Conservation (phyloP, 805 yeast species). For the Ogataea polymorpha region DNA sequence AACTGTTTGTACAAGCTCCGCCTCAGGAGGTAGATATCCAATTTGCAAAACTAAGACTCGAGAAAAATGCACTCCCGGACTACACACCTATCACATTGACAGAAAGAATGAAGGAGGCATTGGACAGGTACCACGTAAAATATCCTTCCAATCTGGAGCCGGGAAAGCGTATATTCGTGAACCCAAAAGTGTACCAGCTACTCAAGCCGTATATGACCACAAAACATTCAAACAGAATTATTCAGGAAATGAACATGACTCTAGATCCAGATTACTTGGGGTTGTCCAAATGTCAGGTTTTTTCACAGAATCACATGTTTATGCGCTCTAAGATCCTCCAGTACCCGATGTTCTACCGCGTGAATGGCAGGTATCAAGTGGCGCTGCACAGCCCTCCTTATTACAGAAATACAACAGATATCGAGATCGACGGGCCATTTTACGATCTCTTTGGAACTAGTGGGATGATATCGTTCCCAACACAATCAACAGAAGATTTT, state of each 20-base stretch:
- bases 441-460: slow-evolving; percentile 30
- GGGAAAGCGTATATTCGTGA: slow-evolving; percentile 7
- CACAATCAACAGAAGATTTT: slow-evolving; percentile 10
- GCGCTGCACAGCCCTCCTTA: slow-evolving; percentile 44
- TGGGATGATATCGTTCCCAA: slow-evolving; percentile 1
- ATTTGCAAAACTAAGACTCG: slow-evolving; percentile 10
- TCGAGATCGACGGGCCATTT: slow-evolving; percentile 33
- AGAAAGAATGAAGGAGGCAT: not conserved
- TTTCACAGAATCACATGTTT: not conserved
- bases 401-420: slow-evolving; percentile 22
- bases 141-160: not conserved
- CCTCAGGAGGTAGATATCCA: slow-evolving; percentile 12
- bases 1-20: slow-evolving; percentile 1
- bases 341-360: slow-evolving; percentile 40
- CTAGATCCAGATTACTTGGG: slow-evolving; percentile 20
- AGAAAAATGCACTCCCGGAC: slow-evolving; percentile 4
- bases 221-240: not conserved
- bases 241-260: slow-evolving; percentile 6
- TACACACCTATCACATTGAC: slow-evolving; percentile 8
- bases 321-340: slow-evolving; percentile 39
- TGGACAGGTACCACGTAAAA: slow-evolving; percentile 5
- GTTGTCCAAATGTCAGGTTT: slow-evolving; percentile 16
- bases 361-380: slow-evolving; percentile 39
- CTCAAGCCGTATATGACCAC: slow-evolving; percentile 7
- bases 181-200: slow-evolving; percentile 8